Evolutionary conservation across 2,329 filamentous ascomycete species (phyloP).

Genomic region (Colletotrichum sp.): DNA sequence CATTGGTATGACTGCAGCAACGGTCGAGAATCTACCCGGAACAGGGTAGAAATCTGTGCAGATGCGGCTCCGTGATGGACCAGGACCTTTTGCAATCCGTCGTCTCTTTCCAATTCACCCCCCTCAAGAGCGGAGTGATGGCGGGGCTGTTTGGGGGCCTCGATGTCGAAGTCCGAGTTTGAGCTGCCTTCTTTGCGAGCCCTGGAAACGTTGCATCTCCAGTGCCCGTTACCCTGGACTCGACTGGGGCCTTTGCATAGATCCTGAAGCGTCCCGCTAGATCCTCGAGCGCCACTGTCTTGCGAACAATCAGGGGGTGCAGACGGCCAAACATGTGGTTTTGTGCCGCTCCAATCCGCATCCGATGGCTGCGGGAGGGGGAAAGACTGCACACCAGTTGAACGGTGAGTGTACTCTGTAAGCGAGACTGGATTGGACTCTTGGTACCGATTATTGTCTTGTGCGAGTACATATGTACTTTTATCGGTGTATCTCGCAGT

Average conservation of each 20-base stretch:
- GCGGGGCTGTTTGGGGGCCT: background rate
- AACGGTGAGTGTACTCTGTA: background rate
- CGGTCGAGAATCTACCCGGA: background rate
- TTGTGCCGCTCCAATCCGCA: conserved; percentile 5
- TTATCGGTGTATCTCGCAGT: background rate
- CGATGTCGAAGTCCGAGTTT: background rate
- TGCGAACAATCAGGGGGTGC: background rate
- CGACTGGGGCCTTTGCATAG: background rate
- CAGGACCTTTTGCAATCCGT: background rate
- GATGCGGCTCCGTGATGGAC: background rate
- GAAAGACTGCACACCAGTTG: background rate
- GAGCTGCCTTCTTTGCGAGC: background rate
- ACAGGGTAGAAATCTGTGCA: background rate
- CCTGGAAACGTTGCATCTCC: background rate
- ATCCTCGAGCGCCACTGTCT: background rate
- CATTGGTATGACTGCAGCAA: background rate
- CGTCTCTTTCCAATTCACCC: background rate
- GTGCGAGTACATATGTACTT: background rate
- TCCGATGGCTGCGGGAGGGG: background rate
- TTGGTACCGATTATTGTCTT: background rate
- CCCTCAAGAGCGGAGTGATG: background rate
- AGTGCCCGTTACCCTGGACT: background rate
- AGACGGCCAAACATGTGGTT: background rate
- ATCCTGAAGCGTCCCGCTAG: background rate
- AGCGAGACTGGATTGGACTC: background rate